A percentile compares a stretch with the other conserved stretches of the same genome.
phyloP scores from a whole-genome alignment of 2,329 filamentous ascomycete species.

The Stagonosporopsis chrysanthemi region DNA sequence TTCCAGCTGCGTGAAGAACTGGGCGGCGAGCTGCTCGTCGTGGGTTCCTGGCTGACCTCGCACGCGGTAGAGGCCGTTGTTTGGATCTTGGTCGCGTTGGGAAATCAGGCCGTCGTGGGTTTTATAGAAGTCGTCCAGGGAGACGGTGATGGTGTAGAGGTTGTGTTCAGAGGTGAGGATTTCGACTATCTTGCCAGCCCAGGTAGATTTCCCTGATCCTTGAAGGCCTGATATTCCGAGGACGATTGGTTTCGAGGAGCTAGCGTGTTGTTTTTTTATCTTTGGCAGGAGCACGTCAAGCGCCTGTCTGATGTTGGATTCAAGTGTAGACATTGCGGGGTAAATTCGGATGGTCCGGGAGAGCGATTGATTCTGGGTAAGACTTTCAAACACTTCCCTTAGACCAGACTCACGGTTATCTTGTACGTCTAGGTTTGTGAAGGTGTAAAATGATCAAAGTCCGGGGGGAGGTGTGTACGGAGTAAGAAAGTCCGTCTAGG shows the following conservation, averaged over 20 bases:
- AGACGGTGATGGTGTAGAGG: conserved; percentile 43
- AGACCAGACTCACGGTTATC: not conserved
- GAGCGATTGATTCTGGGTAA: not conserved
- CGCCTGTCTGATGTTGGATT: conserved; percentile 38
- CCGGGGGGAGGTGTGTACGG: conserved; percentile 4
- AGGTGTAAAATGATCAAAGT: not conserved
- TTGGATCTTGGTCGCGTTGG: conserved; percentile 69
- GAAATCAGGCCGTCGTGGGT: conserved; percentile 71
- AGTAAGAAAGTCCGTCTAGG: conserved; percentile 13
- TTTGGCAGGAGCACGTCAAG: conserved; percentile 41
- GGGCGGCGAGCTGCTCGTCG: conserved; percentile 70
- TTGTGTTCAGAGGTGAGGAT: conserved; percentile 34
- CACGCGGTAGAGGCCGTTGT: conserved; percentile 79
- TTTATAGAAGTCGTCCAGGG: conserved; percentile 86
- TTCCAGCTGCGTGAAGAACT: conserved; percentile 68
- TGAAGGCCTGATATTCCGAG: conserved; percentile 91
- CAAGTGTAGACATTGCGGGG: conserved; percentile 35
- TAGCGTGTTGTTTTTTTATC: conserved; percentile 29
- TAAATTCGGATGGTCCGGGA: not conserved
- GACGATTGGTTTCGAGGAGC: conserved; percentile 72
- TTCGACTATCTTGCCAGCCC: conserved; percentile 61
- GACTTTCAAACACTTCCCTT: not conserved
- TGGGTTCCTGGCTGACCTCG: conserved; percentile 86
- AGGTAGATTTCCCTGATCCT: conserved; percentile 89
- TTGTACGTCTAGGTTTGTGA: not conserved